Base-by-base conservation (phyloP, 1,139 yeast species). In the Blastobotrys illinoisensis region DNA sequence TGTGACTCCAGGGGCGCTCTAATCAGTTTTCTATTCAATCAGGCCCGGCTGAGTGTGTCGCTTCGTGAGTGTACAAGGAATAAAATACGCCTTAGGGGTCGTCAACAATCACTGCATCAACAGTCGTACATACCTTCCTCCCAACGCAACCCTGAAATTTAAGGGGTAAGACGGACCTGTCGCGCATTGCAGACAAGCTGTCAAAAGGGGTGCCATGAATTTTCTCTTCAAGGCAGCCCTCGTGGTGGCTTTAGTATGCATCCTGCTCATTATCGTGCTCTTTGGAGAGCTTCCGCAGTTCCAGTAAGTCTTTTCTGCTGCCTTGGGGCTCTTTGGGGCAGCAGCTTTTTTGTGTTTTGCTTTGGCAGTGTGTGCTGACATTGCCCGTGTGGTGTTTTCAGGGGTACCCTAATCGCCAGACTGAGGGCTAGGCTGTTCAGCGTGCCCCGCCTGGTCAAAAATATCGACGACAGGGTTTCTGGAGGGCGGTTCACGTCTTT, bases 221-320 rank as follows among this genome's bases (percentile, higher is more conserved):
- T 19, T 44, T 24, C 43, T 40, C 28, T n/a, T 47, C 19, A 20
- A 19, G 44, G 45, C 36, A 19, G 46, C 47, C 47, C 47, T 58
- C 46, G 44, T 47, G 49, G 20, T 48, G 44, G 43, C 51, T 16
- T 28, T 57, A 16, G 49, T 47, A 23, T 53, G 64, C 23, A 55
- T 65, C 13, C 53, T 62, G 14, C 53, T 60, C 5, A 54, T 67
- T 23, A 60, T 71, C n/a, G 61, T 76, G 14, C 66, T 82, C 44
- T 81, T 82, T 63, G 86, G 86, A 0, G 80, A 81, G 59, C 72
- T 79, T 28, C 86, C 86, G 0, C 71, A 74, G 26, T 74, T 76
- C 49, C 68, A 79, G 61, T 61, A 51, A 18, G 62, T 57, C 3
- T 40, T 43, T 14, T 47, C 21, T 28, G 16, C 21, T 36, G 19